phyloP scores from a whole-genome alignment of 192 early-diverging fungal species.

The Powellomyces hirtus region DNA sequence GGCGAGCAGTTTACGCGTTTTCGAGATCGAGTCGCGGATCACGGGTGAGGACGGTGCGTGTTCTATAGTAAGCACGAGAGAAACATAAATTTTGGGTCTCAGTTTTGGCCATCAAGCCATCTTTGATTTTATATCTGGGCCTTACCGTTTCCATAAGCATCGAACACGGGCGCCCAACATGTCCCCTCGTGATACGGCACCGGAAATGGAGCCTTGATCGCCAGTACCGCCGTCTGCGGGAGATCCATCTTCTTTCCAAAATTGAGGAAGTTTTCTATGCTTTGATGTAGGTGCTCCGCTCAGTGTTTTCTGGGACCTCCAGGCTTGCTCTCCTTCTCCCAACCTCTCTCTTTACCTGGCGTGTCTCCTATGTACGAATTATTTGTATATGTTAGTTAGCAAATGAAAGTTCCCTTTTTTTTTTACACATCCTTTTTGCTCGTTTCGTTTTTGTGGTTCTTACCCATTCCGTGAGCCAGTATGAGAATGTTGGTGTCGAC shows the following conservation, averaged over 20 bases:
- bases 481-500: constrained; percentile 65
- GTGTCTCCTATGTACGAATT: constrained; percentile 1
- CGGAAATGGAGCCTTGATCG: constrained; percentile 55
- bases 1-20: constrained; percentile 5
- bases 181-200: constrained; percentile 63
- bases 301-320: too few species aligned
- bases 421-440: too few species aligned
- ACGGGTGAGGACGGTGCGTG: constrained; percentile 14
- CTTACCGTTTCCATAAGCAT: constrained; percentile 47
- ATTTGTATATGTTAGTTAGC: too few species aligned
- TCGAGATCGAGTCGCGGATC: not conserved
- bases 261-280: constrained; percentile 57
- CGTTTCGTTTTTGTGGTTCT: too few species aligned
- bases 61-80: constrained; percentile 7
- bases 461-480: constrained; percentile 72
- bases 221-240: constrained; percentile 68
- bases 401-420: too few species aligned
- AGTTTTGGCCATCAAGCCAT: not conserved
- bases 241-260: constrained; percentile 61
- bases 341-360: not conserved
- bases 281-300: not conserved
- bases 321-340: not conserved
- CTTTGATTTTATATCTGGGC: not conserved
- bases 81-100: not conserved
- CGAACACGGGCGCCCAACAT: constrained; percentile 69